Conservation (phyloP, 768 basidiomycete genomes). For the Dentipellis sp. region DNA sequence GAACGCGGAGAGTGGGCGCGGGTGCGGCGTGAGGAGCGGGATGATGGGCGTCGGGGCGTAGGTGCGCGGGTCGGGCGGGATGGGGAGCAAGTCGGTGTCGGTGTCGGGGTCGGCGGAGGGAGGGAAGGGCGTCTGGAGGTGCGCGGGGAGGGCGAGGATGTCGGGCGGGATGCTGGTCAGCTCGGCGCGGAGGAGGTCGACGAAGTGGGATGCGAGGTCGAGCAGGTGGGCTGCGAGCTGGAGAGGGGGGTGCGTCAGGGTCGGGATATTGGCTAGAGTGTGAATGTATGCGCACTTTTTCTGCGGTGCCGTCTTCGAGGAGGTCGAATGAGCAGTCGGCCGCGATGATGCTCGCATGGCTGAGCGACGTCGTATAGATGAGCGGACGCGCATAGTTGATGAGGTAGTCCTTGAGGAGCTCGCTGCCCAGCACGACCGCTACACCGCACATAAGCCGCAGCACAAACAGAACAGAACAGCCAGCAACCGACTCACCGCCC, state of each 20-base stretch:
- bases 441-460: neutral
- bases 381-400: conserved; percentile 88
- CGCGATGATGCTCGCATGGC: conserved; percentile 67
- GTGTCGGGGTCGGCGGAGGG: conserved; percentile 76
- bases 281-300: conserved; percentile 30
- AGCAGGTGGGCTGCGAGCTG: conserved; percentile 31
- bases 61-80: conserved; percentile 37
- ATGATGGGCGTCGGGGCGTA: conserved; percentile 66
- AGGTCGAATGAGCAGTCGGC: conserved; percentile 74
- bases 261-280: conserved; percentile 18
- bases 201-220: conserved; percentile 32
- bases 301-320: conserved; percentile 57
- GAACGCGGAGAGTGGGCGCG: conserved; percentile 66
- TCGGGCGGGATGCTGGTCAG: conserved; percentile 25
- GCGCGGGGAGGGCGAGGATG: conserved; percentile 21
- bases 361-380: conserved; percentile 86
- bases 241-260: conserved; percentile 9
- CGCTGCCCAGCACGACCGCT: conserved; percentile 73
- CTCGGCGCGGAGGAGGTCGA: conserved; percentile 21
- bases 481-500: conserved; percentile 53
- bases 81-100: conserved; percentile 62
- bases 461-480: neutral
- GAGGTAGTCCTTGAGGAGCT: conserved; percentile 71
- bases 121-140: conserved; percentile 7
- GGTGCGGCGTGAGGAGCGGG: conserved; percentile 69